Evolutionary conservation across 73 alveolate genomes (phyloP).

Genomic region (Stentor coeruleus): DNA sequence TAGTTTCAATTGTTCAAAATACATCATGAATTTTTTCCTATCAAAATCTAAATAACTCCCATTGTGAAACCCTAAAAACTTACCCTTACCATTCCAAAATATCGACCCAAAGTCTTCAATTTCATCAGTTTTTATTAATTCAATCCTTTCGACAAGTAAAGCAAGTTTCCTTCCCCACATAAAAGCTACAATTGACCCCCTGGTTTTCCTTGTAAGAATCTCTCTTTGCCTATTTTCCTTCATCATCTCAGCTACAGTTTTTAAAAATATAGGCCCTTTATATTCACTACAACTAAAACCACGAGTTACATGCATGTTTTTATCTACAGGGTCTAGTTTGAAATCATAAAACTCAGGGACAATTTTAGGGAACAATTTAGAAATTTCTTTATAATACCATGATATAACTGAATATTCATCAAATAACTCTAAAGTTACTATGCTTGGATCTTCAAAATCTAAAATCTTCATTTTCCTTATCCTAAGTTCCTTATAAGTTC

Average conservation of each 20-base stretch:
- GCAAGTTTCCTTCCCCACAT: slow-evolving; percentile 28
- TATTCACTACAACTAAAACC: not conserved
- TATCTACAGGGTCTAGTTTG: not conserved
- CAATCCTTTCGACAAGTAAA: not conserved
- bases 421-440: not conserved
- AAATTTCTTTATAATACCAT: slow-evolving; percentile 10
- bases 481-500: not conserved
- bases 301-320: not conserved
- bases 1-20: not conserved
- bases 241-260: not conserved
- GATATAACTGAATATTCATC: not conserved
- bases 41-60: not conserved
- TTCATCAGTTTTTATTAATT: not conserved
- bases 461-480: not conserved
- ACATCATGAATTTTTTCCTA: not conserved
- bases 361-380: not conserved
- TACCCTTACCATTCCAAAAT: not conserved
- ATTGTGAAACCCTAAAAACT: not conserved
- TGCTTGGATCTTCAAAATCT: not conserved
- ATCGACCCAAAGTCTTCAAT: slow-evolving; percentile 16
- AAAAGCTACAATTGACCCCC: not conserved
- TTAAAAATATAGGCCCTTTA: slow-evolving; percentile 5
- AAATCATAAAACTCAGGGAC: not conserved
- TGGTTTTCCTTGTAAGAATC: not conserved
- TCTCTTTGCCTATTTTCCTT: slow-evolving; percentile 9